A percentile compares a stretch with the other conserved stretches of the same genome.
Evolutionary conservation across 306 rosid species (phyloP).

Genomic region (Astragalus glycyphyllos): DNA sequence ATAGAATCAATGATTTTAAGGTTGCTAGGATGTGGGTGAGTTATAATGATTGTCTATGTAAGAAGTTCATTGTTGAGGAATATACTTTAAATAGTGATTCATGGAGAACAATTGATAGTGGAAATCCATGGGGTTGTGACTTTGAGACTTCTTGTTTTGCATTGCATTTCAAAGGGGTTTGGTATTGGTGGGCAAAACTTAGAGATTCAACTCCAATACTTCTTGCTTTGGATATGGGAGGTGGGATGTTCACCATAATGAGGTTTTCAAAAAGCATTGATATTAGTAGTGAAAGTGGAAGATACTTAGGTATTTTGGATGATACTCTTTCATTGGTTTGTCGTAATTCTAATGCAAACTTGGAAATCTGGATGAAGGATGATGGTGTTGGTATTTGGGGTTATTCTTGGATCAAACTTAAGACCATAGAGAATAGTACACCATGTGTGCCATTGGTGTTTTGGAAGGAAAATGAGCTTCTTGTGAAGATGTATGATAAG

Average conservation of each 20-base stretch:
- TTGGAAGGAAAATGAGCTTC: conserved; percentile 21
- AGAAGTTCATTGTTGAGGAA: conserved; percentile 19
- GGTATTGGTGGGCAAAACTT: conserved; percentile 10
- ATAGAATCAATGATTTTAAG: neutral
- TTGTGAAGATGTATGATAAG: conserved; percentile 15
- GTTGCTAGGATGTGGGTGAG: conserved; percentile 29
- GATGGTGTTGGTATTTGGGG: neutral
- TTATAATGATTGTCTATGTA: neutral
- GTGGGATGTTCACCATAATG: neutral
- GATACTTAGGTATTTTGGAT: conserved; percentile 13
- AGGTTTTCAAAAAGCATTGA: neutral
- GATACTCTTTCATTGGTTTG: conserved; percentile 1
- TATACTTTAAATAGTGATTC: neutral
- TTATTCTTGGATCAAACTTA: conserved; percentile 3
- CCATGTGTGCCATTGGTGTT: neutral
- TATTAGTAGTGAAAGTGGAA: conserved; percentile 11
- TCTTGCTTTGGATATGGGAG: conserved; percentile 21
- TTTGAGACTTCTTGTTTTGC: conserved; percentile 19
- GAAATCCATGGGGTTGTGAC: neutral
- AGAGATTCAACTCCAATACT: neutral
- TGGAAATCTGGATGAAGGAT: neutral
- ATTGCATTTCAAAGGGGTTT: neutral
- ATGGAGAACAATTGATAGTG: conserved; percentile 20
- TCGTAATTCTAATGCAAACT: neutral
- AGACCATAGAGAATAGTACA: conserved; percentile 8